Conservation (phyloP, 2,329 filamentous ascomycete species). For the Fusarium vanettenii region DNA sequence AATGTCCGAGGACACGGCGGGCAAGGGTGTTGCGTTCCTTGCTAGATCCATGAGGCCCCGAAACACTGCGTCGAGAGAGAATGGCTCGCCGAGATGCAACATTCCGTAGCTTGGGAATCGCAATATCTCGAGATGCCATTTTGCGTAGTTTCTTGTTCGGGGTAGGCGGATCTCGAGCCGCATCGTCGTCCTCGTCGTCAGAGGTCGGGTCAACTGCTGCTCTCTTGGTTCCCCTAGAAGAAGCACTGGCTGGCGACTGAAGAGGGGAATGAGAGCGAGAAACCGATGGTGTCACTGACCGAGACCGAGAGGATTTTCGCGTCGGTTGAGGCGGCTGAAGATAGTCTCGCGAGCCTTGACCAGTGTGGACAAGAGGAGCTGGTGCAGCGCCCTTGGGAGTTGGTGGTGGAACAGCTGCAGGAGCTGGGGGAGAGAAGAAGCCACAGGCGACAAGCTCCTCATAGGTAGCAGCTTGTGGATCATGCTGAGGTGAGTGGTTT, state of each 20-base stretch:
- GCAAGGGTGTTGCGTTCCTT: slow-evolving; percentile 41
- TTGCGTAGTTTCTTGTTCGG: slow-evolving; percentile 65
- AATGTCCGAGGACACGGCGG: slow-evolving; percentile 41
- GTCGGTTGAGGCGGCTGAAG: slow-evolving; percentile 36
- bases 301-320: slow-evolving; percentile 29
- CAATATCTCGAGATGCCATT: slow-evolving; percentile 59
- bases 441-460: slow-evolving; percentile 42
- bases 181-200: slow-evolving; percentile 47
- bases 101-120: slow-evolving; percentile 49
- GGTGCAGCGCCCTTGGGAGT: slow-evolving; percentile 35
- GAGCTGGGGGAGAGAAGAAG: slow-evolving; percentile 40
- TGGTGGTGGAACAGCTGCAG: slow-evolving; percentile 23
- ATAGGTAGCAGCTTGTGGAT: slow-evolving; percentile 37
- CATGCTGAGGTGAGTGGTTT: slow-evolving; percentile 12
- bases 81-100: slow-evolving; percentile 41
- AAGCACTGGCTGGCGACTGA: slow-evolving; percentile 50
- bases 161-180: slow-evolving; percentile 36
- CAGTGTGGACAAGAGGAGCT: slow-evolving; percentile 28
- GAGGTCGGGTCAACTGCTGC: slow-evolving; percentile 51
- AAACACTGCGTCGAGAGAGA: slow-evolving; percentile 44
- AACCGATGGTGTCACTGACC: slow-evolving; percentile 34
- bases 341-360: slow-evolving; percentile 27
- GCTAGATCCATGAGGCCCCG: slow-evolving; percentile 34
- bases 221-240: slow-evolving; percentile 64
- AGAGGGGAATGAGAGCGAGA: slow-evolving; percentile 38